Percentiles rank a stretch among this genome's conserved stretches.
phyloP scores from a whole-genome alignment of 495 filamentous ascomycete species.

The Penicillium mononematosum region DNA sequence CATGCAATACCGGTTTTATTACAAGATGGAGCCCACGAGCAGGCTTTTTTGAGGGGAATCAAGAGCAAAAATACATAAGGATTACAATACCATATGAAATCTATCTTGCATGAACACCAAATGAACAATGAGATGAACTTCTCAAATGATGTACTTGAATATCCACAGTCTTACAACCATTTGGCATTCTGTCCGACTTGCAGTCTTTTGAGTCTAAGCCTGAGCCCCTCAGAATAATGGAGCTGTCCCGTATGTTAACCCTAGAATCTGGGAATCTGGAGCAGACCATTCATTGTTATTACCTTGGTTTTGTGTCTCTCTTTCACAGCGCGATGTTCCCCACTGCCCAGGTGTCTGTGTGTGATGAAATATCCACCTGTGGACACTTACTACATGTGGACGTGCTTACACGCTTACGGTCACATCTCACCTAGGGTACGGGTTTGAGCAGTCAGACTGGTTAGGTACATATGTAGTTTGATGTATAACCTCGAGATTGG shows the following conservation, averaged over 20 bases:
- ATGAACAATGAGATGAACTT: background rate
- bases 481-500: background rate
- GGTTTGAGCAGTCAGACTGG: background rate
- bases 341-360: slow-evolving; percentile 2
- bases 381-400: background rate
- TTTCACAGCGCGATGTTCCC: background rate
- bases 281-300: background rate
- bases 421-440: background rate
- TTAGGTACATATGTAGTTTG: background rate
- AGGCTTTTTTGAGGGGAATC: background rate
- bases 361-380: background rate
- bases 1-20: slow-evolving; percentile 5
- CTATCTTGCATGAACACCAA: background rate
- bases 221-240: background rate
- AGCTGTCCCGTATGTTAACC: background rate
- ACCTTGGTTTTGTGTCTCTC: background rate
- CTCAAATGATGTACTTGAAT: background rate
- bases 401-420: background rate
- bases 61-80: background rate
- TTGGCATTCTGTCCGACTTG: background rate
- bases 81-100: slow-evolving; percentile 1
- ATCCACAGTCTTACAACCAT: background rate
- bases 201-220: background rate
- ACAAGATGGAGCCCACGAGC: background rate
- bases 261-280: background rate